Conservation (phyloP, 2,329 filamentous ascomycete genomes). For the Xylaria hypoxylon region DNA sequence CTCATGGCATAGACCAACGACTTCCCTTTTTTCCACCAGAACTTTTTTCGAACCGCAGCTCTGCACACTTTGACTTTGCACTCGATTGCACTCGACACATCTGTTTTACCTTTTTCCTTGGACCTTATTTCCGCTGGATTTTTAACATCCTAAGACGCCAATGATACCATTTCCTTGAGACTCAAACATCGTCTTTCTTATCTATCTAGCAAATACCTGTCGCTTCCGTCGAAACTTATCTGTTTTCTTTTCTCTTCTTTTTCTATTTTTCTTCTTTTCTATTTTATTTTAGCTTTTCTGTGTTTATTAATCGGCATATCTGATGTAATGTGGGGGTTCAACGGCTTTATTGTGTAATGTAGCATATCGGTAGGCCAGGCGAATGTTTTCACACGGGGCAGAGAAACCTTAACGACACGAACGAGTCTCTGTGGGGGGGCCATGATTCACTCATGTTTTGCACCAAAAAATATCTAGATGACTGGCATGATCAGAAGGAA, state of each 20-base stretch:
- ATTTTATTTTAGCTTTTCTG: background rate
- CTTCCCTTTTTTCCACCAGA: constrained; percentile 3
- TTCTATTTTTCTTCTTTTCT: background rate
- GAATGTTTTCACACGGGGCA: constrained; percentile 21
- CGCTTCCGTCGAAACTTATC: constrained; percentile 8
- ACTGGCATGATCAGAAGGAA: constrained; percentile 15
- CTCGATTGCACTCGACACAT: constrained; percentile 6
- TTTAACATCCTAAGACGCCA: constrained; percentile 16
- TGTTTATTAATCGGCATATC: constrained; percentile 17
- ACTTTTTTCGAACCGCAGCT: background rate
- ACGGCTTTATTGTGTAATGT: constrained; percentile 38
- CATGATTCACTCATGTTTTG: constrained; percentile 22
- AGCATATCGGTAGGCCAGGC: constrained; percentile 29
- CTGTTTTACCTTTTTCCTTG: constrained; percentile 6
- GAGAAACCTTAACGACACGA: constrained; percentile 19
- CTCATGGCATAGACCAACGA: constrained; percentile 38
- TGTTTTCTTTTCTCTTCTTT: background rate
- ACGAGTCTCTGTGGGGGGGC: constrained; percentile 19
- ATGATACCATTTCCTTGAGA: constrained; percentile 36
- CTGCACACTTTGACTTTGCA: background rate
- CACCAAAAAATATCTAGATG: constrained; percentile 27
- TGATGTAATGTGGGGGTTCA: constrained; percentile 27
- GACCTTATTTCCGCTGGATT: constrained; percentile 2
- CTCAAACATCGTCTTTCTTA: background rate
- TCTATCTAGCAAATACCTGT: background rate